Conservation (phyloP, 176 grass and related monocot species). For the Oryza rufipogon region DNA sequence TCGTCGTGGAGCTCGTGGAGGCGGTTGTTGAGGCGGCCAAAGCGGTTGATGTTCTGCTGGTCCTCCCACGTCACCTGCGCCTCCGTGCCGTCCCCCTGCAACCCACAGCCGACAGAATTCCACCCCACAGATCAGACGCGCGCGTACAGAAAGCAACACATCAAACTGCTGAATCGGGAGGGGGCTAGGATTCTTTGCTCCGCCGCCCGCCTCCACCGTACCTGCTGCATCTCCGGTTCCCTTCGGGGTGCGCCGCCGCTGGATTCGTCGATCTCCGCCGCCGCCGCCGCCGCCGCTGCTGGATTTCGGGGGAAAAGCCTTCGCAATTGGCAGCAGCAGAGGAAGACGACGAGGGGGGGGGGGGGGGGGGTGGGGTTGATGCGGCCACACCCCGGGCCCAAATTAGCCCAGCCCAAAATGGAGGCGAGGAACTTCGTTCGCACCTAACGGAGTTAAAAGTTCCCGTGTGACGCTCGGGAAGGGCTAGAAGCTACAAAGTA, state of each 20-base stretch:
- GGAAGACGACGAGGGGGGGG: background rate
- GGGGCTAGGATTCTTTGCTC: slow-evolving; percentile 20
- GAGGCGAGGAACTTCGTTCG: no score
- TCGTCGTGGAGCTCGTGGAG: slow-evolving; percentile 88
- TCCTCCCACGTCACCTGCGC: slow-evolving; percentile 98
- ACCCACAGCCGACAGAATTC: background rate
- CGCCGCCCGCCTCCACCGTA: slow-evolving; percentile 4
- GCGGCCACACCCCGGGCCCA: background rate
- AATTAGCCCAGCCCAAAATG: background rate
- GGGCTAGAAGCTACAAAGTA: no score
- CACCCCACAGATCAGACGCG: background rate
- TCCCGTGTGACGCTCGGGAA: no score
- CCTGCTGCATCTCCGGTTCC: slow-evolving; percentile 61
- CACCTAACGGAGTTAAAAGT: no score
- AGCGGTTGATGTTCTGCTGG: slow-evolving; percentile 98
- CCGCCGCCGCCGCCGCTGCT: background rate
- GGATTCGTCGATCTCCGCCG: slow-evolving; percentile 4
- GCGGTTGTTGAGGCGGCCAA: slow-evolving; percentile 95
- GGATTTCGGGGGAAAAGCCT: background rate
- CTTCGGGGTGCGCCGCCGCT: background rate
- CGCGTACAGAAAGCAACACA: background rate
- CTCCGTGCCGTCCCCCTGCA: slow-evolving; percentile 87
- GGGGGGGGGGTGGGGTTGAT: no score
- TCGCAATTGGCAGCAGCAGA: no score
- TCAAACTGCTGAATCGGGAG: background rate